phyloP scores from a whole-genome alignment of 2,329 filamentous ascomycete species.

The Pseudonectria buxi region DNA sequence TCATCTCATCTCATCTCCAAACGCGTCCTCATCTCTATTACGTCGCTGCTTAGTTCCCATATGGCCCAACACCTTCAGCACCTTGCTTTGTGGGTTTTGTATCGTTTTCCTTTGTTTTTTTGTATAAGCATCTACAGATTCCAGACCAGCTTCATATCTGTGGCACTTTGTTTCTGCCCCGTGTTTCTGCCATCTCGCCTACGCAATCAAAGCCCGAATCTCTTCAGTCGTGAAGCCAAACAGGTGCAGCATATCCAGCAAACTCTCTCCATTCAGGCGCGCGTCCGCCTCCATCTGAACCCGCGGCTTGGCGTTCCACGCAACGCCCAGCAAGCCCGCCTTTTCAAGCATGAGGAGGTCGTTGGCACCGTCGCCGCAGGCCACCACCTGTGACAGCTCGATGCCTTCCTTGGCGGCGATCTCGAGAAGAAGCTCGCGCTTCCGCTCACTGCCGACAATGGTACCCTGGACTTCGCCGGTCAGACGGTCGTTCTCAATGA shows the following conservation, averaged over 20 bases:
- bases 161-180: slow-evolving; percentile 5
- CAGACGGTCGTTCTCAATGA: slow-evolving; percentile 53
- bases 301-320: slow-evolving; percentile 77
- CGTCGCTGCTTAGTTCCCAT: too few relatives aligned
- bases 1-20: too few relatives aligned
- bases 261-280: slow-evolving; percentile 61
- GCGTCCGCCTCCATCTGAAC: slow-evolving; percentile 73
- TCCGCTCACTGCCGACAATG: slow-evolving; percentile 72
- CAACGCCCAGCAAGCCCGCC: slow-evolving; percentile 65
- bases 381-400: slow-evolving; percentile 59
- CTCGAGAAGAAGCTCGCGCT: slow-evolving; percentile 62
- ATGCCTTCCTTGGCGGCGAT: slow-evolving; percentile 64
- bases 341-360: slow-evolving; percentile 73
- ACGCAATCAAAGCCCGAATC: slow-evolving; percentile 23
- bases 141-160: neutral
- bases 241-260: slow-evolving; percentile 67
- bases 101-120: too few relatives aligned
- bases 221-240: slow-evolving; percentile 67
- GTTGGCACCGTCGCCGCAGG: slow-evolving; percentile 77
- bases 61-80: too few relatives aligned
- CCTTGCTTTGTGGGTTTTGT: too few relatives aligned
- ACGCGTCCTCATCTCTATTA: too few relatives aligned
- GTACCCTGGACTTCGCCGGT: slow-evolving; percentile 66
- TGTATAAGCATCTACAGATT: too few relatives aligned
- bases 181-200: slow-evolving; percentile 5